These are phyloP conservation scores for Diplosphaera chodatii DNA, from an alignment of 139 green algal genomes.

Conservation along the genomic window DNA sequence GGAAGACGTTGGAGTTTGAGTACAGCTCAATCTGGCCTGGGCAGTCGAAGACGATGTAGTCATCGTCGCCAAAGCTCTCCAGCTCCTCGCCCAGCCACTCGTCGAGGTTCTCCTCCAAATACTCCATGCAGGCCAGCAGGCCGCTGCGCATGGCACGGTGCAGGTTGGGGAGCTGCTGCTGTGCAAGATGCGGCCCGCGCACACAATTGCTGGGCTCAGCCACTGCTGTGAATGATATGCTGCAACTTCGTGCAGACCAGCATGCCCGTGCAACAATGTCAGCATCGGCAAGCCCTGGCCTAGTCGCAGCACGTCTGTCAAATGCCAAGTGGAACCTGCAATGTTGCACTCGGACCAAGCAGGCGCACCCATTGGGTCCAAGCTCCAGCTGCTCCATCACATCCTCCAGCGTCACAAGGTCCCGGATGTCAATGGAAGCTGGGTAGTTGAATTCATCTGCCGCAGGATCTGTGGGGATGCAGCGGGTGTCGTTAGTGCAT, in stretches of 20 bases:
- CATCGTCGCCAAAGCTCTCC: slow-evolving; percentile 88
- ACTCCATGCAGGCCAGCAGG: slow-evolving; percentile 99
- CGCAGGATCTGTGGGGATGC: slow-evolving; percentile 64
- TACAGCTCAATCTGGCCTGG: slow-evolving; percentile 98
- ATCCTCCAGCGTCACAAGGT: slow-evolving; percentile 89
- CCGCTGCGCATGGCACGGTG: too few species aligned
- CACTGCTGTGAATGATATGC: too few species aligned
- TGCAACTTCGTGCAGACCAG: too few species aligned
- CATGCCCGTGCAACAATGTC: too few species aligned
- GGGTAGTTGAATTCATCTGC: slow-evolving; percentile 92
- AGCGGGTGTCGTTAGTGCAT: too few species aligned
- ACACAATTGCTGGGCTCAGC: too few species aligned
- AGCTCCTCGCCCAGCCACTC: slow-evolving; percentile 90
- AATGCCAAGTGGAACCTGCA: too few species aligned
- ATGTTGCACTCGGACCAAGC: too few species aligned
- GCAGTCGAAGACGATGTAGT: slow-evolving; percentile 97
- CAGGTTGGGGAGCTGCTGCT: too few species aligned
- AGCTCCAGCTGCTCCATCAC: slow-evolving; percentile 93
- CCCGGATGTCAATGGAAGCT: slow-evolving; percentile 81
- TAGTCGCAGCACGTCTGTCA: too few species aligned
- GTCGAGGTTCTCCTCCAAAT: slow-evolving; percentile 92
- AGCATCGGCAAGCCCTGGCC: too few species aligned
- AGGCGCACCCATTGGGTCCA: slow-evolving; percentile 92
- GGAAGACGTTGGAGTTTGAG: slow-evolving; percentile 83
- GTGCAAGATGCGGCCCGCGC: too few species aligned